Base-by-base conservation (phyloP, 176 grass and related monocot genomes). In the Themeda triandra region DNA sequence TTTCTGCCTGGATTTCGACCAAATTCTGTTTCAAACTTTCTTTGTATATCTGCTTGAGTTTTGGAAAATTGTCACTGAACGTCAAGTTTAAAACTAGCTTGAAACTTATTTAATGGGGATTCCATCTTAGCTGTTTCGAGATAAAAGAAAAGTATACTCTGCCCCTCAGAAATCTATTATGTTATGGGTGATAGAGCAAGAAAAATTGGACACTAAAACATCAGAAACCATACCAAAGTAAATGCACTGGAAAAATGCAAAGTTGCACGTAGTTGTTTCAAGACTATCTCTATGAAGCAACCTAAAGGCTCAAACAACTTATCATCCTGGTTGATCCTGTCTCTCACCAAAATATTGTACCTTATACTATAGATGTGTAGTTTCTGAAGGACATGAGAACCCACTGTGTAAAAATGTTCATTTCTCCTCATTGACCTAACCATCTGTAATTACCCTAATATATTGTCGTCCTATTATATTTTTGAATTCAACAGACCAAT, bases 31-130 rank as follows among this genome's bases (percentile, higher is more conserved):
- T 88, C 19, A 36, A 79, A 71, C 53, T 9, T 54, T 60, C 66
- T 51, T 25, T 76, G 32, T 60, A 12, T 68, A 83, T 88, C 23
- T 75, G 28, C 80, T 78, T 84, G 17, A 69, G 69, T 60, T 42
- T 68, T 40, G 23, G 23, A 84, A 85, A 48, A 19, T 49, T 49
- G 27, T 53, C 62, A 13, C 37, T 69, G 77, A 79, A 36, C 4
- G 18, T 83, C 14, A 68, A 5, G 31, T 68, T 69, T 46, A 44
- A 75, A 81, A 87, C 70, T 72, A 54, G 32, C 18, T 10, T 82
- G 77, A 66, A 54, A 64, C 40, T 85, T 31, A 39, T n/a, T 6
- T 21, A 28, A 66, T 17, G 46, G 44, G 33, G 53, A 25, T 37
- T 41, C 42, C 30, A 13, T 53, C 12, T 42, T 67, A 66, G 32